A percentile compares a stretch with the other conserved stretches of the same genome.
phyloP scores from a whole-genome alignment of 164 flowering plant genomes.

The Stephania japonica region DNA sequence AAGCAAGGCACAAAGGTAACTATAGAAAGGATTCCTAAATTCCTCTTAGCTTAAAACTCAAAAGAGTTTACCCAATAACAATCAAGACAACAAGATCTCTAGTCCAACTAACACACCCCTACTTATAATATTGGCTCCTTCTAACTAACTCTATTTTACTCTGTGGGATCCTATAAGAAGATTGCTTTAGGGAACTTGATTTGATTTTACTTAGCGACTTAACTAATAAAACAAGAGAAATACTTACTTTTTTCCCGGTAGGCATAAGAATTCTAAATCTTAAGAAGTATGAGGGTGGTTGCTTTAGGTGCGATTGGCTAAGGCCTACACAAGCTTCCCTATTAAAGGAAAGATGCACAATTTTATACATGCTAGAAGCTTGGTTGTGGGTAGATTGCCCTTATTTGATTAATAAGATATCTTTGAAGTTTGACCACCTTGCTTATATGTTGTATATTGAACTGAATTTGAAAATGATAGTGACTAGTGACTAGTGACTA shows the following conservation, averaged over 20 bases:
- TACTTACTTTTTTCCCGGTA: not conserved
- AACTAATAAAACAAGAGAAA: not conserved
- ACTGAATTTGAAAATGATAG: not conserved
- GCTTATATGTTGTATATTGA: not conserved
- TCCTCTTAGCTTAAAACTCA: no score
- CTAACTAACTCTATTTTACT: no score
- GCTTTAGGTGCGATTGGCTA: not conserved
- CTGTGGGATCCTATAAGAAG: no score
- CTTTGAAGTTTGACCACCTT: not conserved
- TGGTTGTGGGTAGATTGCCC: no score
- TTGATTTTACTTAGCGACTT: not conserved
- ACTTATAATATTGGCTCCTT: no score
- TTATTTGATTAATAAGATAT: no score
- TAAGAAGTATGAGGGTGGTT: not conserved
- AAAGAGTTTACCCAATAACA: no score
- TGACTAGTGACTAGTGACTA: not conserved
- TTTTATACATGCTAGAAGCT: no score
- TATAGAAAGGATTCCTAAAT: no score
- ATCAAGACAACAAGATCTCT: no score
- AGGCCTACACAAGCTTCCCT: not conserved
- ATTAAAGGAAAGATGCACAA: not conserved
- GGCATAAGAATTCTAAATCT: not conserved
- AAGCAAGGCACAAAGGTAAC: no score
- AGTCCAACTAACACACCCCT: no score
- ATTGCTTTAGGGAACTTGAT: not conserved